Evolutionary conservation across 1,284 basidiomycete species (phyloP), one percentile per base, ranked within the genome.

Genomic region (Microbotryum violaceum): DNA sequence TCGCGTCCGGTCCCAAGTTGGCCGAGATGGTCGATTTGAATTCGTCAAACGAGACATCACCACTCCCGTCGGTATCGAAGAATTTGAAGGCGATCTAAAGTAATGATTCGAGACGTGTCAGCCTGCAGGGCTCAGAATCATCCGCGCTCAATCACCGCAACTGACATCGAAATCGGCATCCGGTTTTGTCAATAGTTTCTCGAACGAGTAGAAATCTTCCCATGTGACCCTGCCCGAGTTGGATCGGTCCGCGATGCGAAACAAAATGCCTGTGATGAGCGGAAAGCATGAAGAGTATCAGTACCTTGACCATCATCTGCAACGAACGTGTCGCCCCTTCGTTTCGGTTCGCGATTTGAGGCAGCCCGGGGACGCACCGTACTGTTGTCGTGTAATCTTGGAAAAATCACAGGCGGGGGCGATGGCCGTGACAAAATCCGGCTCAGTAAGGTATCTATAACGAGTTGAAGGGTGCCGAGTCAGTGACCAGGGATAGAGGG

Each of bases 201-300:
- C 87, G 73, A 97, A 97, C 64, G 92, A 85, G 23, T 86, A 86
- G 73, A 93, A 97, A 76, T 97, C 92, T 70, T 94, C 89, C 85
- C 89, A 94, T 52, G 89, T 89, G 52, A 97, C 83, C 49, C 88
- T 78, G 31, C 88, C 89, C 49, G 85, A 82, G 72, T 84, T 83
- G 50, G 83, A 82, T 49, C 81, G 79, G 77, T 96, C 92, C 54
- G 92, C 92, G 55, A 97, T 90, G 56, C 85, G 84, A 79, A 96
- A 97, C 64, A 97, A 58, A 23, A 65, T 60, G 48, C 56, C 37
- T 42, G 12, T 18, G 14, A 8, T 47, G 20, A 37, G 12, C 3
- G 9, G 37, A 16, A 14, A 6, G 12, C 37, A 12, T 16, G 37
- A 42, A 23, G 45, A 33, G 23, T 4, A 56, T 49, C 47, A 49